Base-by-base conservation (phyloP, 2,329 filamentous ascomycete species). In the Exophiala xenobiotica region DNA sequence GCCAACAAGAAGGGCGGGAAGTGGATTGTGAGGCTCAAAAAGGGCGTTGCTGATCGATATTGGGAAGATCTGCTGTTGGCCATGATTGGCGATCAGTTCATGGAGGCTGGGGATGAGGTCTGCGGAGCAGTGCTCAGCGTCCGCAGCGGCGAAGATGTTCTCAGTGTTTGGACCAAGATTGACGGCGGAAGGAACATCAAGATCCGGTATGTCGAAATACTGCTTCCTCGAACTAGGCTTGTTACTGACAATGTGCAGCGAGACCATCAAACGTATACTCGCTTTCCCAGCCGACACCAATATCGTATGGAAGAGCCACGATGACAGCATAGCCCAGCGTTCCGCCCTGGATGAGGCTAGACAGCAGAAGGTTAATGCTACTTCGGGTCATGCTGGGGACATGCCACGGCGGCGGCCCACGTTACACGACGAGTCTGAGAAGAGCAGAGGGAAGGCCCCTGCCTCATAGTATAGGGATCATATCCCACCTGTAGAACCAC, bases 111-210 rank as follows among this genome's bases (percentile, higher is more conserved):
- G 44, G 92, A 97, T 62, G 92, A 99, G 69, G 87, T 99, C 35
- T 99, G 92, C 66, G 93, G 93, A 54, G 90, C 88, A 48, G 93
- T 99, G 23, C 79, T 99, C 37, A 97, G 91, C 68, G 88, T 99
- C 58, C 82, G 93, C 57, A 95, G 91, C 65, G 92, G 91, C 37
- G 93, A 99, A 74, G 93, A 99, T 67, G 95, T 97, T 56, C 80
- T 99, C 70, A 96, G 90, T 74, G 90, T 99, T 67, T 99, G 93
- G 93, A 95, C 91, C 49, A 88, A 90, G 70, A 93, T 89, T 64
- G 89, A 95, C 65, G 92, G 90, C 38, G 90, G 90, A 57, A 85
- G 90, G 64, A 95, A 96, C 70, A 87, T 97, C 63, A 96, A 95
- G 77, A 96, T 99, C 65, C 86, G 92, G 87, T 95, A 81, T 63